Evolutionary conservation across 371 early-diverging fungal species (phyloP).

Genomic region (Lichtheimia ramosa): DNA sequence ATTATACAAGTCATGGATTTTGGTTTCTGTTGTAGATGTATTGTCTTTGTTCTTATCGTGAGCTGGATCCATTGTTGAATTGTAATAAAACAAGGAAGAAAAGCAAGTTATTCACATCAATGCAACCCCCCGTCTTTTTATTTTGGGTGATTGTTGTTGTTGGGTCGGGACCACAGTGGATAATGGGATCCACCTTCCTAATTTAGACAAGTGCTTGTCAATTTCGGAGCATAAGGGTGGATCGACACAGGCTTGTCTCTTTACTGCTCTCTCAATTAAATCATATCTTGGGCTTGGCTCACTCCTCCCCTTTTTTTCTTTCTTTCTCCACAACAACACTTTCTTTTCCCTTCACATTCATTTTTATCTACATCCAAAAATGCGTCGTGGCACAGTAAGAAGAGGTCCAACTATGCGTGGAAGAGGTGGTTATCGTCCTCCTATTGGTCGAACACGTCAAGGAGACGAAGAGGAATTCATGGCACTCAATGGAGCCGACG

Average conservation of each 20-base stretch:
- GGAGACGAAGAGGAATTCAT: constrained; percentile 36
- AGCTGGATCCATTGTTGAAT: constrained; percentile 13
- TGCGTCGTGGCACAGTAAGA: constrained; percentile 17
- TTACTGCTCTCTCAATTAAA: too few relatives aligned
- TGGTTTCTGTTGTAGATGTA: constrained; percentile 14
- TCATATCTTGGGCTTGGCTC: too few relatives aligned
- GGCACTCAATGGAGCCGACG: constrained; percentile 16
- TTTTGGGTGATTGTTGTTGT: too few relatives aligned
- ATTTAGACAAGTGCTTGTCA: too few relatives aligned
- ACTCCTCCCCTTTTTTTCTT: background rate
- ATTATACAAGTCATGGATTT: constrained; percentile 33
- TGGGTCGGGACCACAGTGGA: too few relatives aligned
- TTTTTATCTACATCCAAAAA: background rate
- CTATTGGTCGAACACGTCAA: constrained; percentile 16
- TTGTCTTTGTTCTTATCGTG: constrained; percentile 17
- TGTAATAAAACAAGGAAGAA: background rate
- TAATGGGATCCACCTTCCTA: too few relatives aligned
- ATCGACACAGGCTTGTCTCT: too few relatives aligned
- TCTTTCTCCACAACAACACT: background rate
- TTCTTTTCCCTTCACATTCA: constrained; percentile 3
- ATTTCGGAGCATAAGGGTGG: too few relatives aligned
- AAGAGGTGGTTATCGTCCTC: constrained; percentile 27
- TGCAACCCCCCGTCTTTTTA: too few relatives aligned
- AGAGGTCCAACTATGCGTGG: constrained; percentile 41
- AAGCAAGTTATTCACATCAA: background rate